Percentiles rank a stretch among this genome's conserved stretches.
These are phyloP conservation scores for Starmerella geochares DNA, from an alignment of 805 yeast genomes.

Conservation along the genomic window DNA sequence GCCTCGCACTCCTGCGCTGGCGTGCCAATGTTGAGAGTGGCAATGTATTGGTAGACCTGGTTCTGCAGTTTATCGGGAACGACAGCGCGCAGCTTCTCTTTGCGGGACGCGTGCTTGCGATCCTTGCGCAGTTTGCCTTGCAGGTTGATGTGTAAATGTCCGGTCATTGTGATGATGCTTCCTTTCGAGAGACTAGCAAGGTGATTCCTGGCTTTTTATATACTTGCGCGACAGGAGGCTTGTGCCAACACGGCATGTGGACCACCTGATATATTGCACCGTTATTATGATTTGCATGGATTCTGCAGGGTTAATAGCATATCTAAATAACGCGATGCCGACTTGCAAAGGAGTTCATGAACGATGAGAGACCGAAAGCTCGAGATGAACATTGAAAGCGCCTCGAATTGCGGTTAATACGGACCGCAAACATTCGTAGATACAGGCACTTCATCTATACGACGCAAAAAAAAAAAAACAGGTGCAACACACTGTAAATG, in stretches of 20 bases:
- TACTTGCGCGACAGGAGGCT: neutral
- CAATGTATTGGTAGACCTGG: conserved; percentile 18
- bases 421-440: too few species aligned
- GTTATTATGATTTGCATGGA: neutral
- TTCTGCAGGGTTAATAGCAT: neutral
- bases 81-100: neutral
- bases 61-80: conserved; percentile 19
- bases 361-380: neutral
- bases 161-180: neutral
- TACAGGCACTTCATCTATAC: too few species aligned
- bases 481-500: too few species aligned
- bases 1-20: conserved; percentile 43
- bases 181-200: too few species aligned
- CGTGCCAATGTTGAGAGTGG: conserved; percentile 39
- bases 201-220: neutral
- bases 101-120: conserved; percentile 16
- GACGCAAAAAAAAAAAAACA: too few species aligned
- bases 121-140: conserved; percentile 10
- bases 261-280: neutral
- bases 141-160: conserved; percentile 7
- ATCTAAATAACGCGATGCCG: neutral
- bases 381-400: too few species aligned
- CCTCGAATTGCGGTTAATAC: too few species aligned
- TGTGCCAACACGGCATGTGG: neutral
- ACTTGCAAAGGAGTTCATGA: neutral